These are phyloP conservation scores for Comarum palustre DNA, from an alignment of 306 rosid genomes.

Conservation along the genomic window DNA sequence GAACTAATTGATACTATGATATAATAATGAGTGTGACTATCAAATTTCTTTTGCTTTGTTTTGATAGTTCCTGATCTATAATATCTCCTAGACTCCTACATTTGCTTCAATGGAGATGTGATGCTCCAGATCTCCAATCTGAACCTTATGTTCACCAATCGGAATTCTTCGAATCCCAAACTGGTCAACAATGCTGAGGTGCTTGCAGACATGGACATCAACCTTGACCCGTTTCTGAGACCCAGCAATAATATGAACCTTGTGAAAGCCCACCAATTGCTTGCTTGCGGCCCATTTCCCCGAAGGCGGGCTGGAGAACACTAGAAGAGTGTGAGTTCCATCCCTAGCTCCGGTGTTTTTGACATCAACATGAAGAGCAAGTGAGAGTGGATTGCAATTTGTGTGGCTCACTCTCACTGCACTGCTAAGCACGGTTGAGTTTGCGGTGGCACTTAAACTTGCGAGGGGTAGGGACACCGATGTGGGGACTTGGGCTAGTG, in stretches of 20 bases:
- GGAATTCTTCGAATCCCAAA: slow-evolving; percentile 81
- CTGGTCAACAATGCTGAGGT: slow-evolving; percentile 61
- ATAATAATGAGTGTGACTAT: background rate
- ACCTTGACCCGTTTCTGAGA: slow-evolving; percentile 39
- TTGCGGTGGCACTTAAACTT: slow-evolving; percentile 21
- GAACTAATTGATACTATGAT: background rate
- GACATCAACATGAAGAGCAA: slow-evolving; percentile 47
- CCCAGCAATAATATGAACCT: slow-evolving; percentile 52
- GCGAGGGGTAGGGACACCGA: slow-evolving; percentile 33
- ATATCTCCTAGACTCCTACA: slow-evolving; percentile 27
- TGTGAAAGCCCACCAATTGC: slow-evolving; percentile 60
- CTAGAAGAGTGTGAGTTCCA: slow-evolving; percentile 64
- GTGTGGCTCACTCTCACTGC: slow-evolving; percentile 48
- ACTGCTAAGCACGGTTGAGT: slow-evolving; percentile 35
- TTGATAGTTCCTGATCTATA: slow-evolving; percentile 20
- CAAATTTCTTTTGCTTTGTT: slow-evolving; percentile 5
- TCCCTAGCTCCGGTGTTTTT: slow-evolving; percentile 64
- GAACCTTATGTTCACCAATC: slow-evolving; percentile 62
- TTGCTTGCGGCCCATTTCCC: slow-evolving; percentile 39
- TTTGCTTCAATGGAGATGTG: slow-evolving; percentile 41
- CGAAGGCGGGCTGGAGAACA: slow-evolving; percentile 53
- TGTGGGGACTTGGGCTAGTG: slow-evolving; percentile 46
- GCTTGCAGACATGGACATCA: slow-evolving; percentile 66
- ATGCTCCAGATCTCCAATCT: slow-evolving; percentile 70
- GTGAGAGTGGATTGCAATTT: slow-evolving; percentile 36